Evolutionary conservation across 129 eudicot species (phyloP).

Genomic region (Centrapalus pauciflorus): DNA sequence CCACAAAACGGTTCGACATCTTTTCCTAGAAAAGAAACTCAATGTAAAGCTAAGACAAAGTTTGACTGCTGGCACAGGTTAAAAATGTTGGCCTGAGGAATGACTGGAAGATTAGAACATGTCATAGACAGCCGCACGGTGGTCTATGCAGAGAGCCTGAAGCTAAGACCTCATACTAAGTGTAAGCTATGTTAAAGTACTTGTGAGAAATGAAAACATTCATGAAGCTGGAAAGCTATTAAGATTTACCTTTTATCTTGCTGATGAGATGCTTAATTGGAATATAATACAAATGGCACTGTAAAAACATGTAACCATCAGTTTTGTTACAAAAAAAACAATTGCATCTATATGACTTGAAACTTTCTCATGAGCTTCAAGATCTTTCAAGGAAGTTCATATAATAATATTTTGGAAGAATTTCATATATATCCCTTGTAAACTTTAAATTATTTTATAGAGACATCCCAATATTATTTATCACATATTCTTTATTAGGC

Average conservation of each 20-base stretch:
- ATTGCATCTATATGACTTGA: background rate
- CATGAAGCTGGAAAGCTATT: background rate
- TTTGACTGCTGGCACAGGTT: background rate
- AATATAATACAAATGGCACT: conserved; percentile 64
- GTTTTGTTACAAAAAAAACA: background rate
- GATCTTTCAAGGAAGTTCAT: background rate
- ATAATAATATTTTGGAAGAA: no score
- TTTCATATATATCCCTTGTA: no score
- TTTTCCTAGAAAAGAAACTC: background rate
- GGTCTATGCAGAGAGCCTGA: no score
- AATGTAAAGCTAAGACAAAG: background rate
- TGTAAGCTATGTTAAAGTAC: background rate
- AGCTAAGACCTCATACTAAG: no score
- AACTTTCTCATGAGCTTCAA: background rate
- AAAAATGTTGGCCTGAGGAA: background rate
- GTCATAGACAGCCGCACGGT: background rate
- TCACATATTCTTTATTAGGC: background rate
- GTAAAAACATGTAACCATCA: conserved; percentile 26
- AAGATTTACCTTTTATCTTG: conserved; percentile 38
- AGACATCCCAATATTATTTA: background rate
- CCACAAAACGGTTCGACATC: background rate
- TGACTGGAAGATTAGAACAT: background rate
- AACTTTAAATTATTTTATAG: background rate
- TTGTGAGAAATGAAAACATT: background rate
- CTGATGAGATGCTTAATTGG: conserved; percentile 39